phyloP scores from a whole-genome alignment of 129 eudicot species.

The Silybum marianum region DNA sequence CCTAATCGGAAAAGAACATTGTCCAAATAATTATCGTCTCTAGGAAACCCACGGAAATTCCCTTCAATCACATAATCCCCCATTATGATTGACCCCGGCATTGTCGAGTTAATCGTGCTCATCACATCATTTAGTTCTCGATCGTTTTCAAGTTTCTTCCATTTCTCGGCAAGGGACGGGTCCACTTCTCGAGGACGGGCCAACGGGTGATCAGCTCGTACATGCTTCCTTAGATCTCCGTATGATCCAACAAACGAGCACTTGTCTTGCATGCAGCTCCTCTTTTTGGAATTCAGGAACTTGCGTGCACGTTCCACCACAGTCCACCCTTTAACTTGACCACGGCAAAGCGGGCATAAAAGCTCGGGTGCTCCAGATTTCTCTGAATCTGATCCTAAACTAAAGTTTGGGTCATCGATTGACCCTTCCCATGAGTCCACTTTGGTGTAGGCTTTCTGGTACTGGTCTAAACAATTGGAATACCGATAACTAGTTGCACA shows the following conservation, averaged over 20 bases:
- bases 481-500: slow-evolving; percentile 52
- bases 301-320: slow-evolving; percentile 60
- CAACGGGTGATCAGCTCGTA: slow-evolving; percentile 45
- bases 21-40: slow-evolving; percentile 33
- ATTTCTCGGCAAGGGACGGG: slow-evolving; percentile 61
- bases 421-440: slow-evolving; percentile 24
- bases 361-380: slow-evolving; percentile 33
- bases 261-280: slow-evolving; percentile 57
- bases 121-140: slow-evolving; percentile 57
- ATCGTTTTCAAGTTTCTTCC: slow-evolving; percentile 61
- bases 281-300: slow-evolving; percentile 47
- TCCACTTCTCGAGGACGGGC: slow-evolving; percentile 67
- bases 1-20: slow-evolving; percentile 28
- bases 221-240: slow-evolving; percentile 52
- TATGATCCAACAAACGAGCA: slow-evolving; percentile 57
- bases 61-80: slow-evolving; percentile 65
- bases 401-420: slow-evolving; percentile 25
- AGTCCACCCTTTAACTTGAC: slow-evolving; percentile 71
- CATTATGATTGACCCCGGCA: slow-evolving; percentile 58
- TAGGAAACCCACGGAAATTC: slow-evolving; percentile 23
- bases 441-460: slow-evolving; percentile 63
- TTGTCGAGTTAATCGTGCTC: slow-evolving; percentile 55
- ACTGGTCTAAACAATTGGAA: slow-evolving; percentile 59
- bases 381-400: slow-evolving; percentile 17
- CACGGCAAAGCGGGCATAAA: slow-evolving; percentile 66